Evolutionary conservation across 352 stramenopile genomes (phyloP), one percentile per base, ranked within the genome.

Genomic region (Pythium insidiosum): DNA sequence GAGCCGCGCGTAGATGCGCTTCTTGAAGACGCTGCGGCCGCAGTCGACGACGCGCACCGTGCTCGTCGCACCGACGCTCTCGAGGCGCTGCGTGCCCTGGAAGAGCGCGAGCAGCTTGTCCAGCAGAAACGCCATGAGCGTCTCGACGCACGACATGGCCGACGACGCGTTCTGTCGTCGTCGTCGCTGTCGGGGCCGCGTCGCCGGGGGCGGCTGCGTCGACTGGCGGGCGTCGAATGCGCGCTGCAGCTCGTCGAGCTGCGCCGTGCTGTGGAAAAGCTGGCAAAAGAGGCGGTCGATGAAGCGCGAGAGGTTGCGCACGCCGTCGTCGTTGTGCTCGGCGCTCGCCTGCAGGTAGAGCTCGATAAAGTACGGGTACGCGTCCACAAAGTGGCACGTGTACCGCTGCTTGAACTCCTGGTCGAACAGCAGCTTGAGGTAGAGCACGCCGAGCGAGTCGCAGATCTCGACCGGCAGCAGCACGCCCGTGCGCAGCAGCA

Each of bases 241-340:
- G 4, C 44, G 57, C 37, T 91, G 75, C 9, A 91, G 62, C 36
- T 85, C 71, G 6, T 70, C 64, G 2, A 92, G 57, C 42, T 92
- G 79, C 15, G 74, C 73, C 0, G 76, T 78, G 42, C 74, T 89
- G 47, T 92, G 79, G 49, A 92, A 92, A 9, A 92, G 61, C 47
- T 92, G 79, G 40, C 79, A 92, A 29, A 92, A 92, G 0, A 92
- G 49, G 21, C 79, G 74, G 41, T 92, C 79, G 34, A 92, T 85
- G 58, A 89, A 89, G 9, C 76, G 62, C 34, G 73, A 88, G 1
- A 92, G 57, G 38, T 82, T 84, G 6, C 66, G 63, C 69, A 88
- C 86, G 3, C 75, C 73, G 4, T 81, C 72, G 22, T 89, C 75
- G 28, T 84, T 86, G 54, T 76, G 78, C 38, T 84, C 66, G 10